Base-by-base conservation (phyloP, 139 green algal genomes). In the Tetraselmis chui region DNA sequence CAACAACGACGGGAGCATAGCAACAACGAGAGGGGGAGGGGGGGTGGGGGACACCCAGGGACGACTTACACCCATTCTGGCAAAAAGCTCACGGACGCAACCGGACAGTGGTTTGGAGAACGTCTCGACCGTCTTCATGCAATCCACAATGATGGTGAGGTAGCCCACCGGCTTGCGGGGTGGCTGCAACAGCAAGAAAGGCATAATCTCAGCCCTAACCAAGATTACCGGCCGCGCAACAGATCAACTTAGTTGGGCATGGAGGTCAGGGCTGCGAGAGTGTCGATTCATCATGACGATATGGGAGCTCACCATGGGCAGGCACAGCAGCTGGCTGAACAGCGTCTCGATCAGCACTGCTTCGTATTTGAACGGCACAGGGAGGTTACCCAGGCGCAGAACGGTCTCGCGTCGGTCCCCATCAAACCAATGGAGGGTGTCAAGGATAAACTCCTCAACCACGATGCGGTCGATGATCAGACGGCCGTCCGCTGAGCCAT, bases 281-380 rank as follows among this genome's bases (percentile, higher is more conserved):
- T n/a, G n/a, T n/a, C n/a, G n/a, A n/a, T n/a, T n/a, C n/a, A n/a
- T n/a, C n/a, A n/a, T n/a, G n/a, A n/a, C n/a, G n/a, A n/a, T n/a
- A n/a, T n/a, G 45, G 45, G 45, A 5, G 45, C 45, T 67, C 45
- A 67, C 45, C 45, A 24, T n/a, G 5, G 95, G 93, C 79, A 97
- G 83, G 1, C 87, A 79, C 86, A 98, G 88, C 91, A 98, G 88
- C 88, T 97, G 92, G 2, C 89, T 86, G 80, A 98, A 97, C 28
- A 98, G 86, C 30, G 89, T 85, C 90, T 98, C 92, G 22, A 88
- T 88, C 79, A 97, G 85, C 31, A 97, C 81, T 27, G 89, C 82
- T 75, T 87, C 89, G 84, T 92, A 88, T 24, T 85, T 29, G 74
- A 88, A 95, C 23, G 89, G 87, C 31, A 95, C 83, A 1, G 90